Conservation (phyloP, 2,329 filamentous ascomycete genomes). For the Pseudopithomyces chartarum region DNA sequence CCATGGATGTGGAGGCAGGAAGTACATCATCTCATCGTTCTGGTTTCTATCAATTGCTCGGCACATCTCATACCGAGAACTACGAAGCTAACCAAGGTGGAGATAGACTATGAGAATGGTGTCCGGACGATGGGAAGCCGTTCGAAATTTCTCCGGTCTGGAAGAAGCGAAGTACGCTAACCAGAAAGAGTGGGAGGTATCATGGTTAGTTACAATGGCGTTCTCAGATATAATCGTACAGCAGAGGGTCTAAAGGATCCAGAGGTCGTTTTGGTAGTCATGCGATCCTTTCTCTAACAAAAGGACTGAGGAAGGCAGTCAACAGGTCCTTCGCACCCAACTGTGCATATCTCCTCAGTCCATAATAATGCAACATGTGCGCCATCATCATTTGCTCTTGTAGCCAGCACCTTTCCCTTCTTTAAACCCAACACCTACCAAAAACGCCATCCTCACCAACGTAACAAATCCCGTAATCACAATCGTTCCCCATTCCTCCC, state of each 20-base stretch:
- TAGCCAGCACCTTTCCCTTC: background rate
- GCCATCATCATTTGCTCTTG: background rate
- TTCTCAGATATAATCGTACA: background rate
- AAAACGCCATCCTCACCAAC: background rate
- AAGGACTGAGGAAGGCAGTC: too few species aligned
- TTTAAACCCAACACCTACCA: background rate
- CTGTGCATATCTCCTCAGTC: background rate
- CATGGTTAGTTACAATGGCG: background rate
- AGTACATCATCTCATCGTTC: background rate
- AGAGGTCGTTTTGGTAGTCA: too few species aligned
- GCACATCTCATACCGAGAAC: conserved; percentile 13
- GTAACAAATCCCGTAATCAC: background rate
- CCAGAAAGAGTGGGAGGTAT: background rate
- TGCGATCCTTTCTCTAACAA: too few species aligned
- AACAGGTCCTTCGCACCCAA: too few species aligned
- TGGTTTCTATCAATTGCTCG: conserved; percentile 9
- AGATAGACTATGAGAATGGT: background rate
- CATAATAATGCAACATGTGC: background rate
- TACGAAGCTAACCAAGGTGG: background rate
- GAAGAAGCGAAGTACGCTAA: background rate
- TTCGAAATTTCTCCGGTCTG: conserved; percentile 16
- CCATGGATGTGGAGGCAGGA: background rate
- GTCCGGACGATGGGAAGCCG: background rate
- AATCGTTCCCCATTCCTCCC: background rate
- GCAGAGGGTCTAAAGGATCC: background rate